phyloP scores from a whole-genome alignment of 2,329 filamentous ascomycete species.

The Emergomyces orientalis region DNA sequence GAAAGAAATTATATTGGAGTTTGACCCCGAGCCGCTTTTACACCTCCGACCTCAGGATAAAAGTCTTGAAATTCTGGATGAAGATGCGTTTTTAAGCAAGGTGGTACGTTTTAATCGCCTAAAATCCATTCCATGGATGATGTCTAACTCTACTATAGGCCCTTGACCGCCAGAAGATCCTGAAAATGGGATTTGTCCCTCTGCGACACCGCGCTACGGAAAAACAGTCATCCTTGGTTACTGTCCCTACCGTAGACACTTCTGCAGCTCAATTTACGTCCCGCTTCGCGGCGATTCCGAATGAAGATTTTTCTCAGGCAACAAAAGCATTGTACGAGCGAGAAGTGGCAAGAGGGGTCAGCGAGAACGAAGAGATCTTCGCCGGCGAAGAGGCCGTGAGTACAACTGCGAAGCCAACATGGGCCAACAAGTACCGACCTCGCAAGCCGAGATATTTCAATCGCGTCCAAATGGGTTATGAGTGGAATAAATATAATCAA shows the following conservation, averaged over 20 bases:
- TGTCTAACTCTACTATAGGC: slow-evolving; percentile 26
- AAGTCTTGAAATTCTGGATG: slow-evolving; percentile 47
- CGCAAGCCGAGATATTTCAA: slow-evolving; percentile 97
- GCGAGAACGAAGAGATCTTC: slow-evolving; percentile 94
- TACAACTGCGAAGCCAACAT: slow-evolving; percentile 56
- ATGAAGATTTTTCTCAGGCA: slow-evolving; percentile 75
- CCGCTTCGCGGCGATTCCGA: slow-evolving; percentile 58
- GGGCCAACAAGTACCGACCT: slow-evolving; percentile 76
- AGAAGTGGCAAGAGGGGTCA: slow-evolving; percentile 81
- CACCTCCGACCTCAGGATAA: slow-evolving; percentile 58
- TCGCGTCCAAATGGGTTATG: slow-evolving; percentile 95
- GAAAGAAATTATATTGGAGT: slow-evolving; percentile 18
- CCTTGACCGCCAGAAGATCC: slow-evolving; percentile 50
- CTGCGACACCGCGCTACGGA: slow-evolving; percentile 38
- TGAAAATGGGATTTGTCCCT: slow-evolving; percentile 62
- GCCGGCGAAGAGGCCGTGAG: slow-evolving; percentile 74
- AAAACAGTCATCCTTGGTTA: slow-evolving; percentile 25
- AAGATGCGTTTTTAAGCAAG: slow-evolving; percentile 49
- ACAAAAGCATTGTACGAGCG: slow-evolving; percentile 86
- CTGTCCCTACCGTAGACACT: slow-evolving; percentile 31
- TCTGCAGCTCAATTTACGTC: slow-evolving; percentile 49
- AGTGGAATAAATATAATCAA: slow-evolving; percentile 99
- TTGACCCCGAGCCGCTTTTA: slow-evolving; percentile 59
- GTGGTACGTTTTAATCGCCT: slow-evolving; percentile 35
- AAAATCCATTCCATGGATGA: not conserved